These are phyloP conservation scores for Fusarium citri DNA, from an alignment of 2,329 filamentous ascomycete species.

Conservation along the genomic window DNA sequence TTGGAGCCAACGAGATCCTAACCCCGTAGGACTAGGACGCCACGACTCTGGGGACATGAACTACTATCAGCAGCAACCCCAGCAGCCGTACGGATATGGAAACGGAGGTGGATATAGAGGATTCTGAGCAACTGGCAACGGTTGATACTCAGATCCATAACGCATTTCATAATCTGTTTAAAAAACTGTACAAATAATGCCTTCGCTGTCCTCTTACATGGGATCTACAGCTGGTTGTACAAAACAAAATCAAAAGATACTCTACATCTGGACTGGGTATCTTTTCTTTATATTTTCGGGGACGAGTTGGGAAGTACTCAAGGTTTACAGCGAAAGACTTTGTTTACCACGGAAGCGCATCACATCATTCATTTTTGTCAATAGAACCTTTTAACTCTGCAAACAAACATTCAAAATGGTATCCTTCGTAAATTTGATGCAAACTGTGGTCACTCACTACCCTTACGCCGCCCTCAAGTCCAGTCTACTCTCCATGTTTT, in stretches of 20 bases:
- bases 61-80: conserved; percentile 42
- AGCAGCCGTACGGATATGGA: conserved; percentile 42
- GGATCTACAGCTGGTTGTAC: conserved; percentile 22
- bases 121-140: conserved; percentile 32
- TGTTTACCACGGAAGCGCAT: conserved; percentile 47
- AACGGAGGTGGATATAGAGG: conserved; percentile 45
- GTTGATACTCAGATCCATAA: conserved; percentile 31
- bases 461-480: neutral
- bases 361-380: conserved; percentile 46
- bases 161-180: conserved; percentile 8
- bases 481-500: conserved; percentile 39
- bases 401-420: conserved; percentile 40
- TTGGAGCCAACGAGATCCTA: conserved; percentile 44
- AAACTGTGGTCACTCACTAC: neutral
- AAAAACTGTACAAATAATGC: conserved; percentile 29
- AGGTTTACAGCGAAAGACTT: conserved; percentile 41
- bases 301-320: conserved; percentile 24
- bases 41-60: conserved; percentile 37
- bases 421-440: conserved; percentile 42
- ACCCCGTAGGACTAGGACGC: conserved; percentile 27
- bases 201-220: conserved; percentile 19
- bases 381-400: conserved; percentile 48
- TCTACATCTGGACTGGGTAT: neutral
- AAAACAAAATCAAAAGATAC: conserved; percentile 8
- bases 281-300: conserved; percentile 31